A percentile compares a stretch with the other conserved stretches of the same genome.
phyloP scores from a whole-genome alignment of 1,284 basidiomycete species.

The Irpex sp. region DNA sequence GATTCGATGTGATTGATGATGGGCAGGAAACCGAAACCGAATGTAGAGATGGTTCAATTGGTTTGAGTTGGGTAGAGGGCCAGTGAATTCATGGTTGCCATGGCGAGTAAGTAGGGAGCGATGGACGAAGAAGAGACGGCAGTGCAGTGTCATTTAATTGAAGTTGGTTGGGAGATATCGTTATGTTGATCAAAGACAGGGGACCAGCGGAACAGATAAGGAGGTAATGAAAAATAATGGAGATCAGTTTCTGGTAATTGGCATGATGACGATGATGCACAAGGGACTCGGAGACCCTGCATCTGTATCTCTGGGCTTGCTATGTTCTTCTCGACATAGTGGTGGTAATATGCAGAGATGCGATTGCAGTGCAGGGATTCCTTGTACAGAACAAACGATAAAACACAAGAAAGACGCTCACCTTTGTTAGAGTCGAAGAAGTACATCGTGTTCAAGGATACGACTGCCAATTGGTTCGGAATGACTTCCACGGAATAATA shows the following conservation, averaged over 20 bases:
- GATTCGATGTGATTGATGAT: neutral
- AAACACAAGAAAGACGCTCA: slow-evolving; percentile 26
- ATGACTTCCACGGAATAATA: slow-evolving; percentile 87
- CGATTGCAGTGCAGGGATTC: neutral
- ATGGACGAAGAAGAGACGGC: neutral
- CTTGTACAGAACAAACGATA: neutral
- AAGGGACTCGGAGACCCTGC: neutral
- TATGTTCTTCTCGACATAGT: neutral
- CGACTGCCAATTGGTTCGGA: slow-evolving; percentile 71
- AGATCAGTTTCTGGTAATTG: neutral
- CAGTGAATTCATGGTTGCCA: neutral
- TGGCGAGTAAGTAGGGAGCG: neutral
- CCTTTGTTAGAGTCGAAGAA: slow-evolving; percentile 92
- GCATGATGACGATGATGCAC: neutral
- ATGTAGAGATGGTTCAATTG: neutral
- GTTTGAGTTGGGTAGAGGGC: neutral
- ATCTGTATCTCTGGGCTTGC: neutral
- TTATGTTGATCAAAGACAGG: neutral
- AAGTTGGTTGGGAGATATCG: neutral
- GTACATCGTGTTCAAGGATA: slow-evolving; percentile 90
- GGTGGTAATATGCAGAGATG: neutral
- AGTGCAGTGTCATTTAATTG: neutral
- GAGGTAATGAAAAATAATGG: neutral
- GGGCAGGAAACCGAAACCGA: neutral
- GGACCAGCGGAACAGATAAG: neutral